Evolutionary conservation across 2,329 filamentous ascomycete species (phyloP).

Genomic region (Cercospora beticola): DNA sequence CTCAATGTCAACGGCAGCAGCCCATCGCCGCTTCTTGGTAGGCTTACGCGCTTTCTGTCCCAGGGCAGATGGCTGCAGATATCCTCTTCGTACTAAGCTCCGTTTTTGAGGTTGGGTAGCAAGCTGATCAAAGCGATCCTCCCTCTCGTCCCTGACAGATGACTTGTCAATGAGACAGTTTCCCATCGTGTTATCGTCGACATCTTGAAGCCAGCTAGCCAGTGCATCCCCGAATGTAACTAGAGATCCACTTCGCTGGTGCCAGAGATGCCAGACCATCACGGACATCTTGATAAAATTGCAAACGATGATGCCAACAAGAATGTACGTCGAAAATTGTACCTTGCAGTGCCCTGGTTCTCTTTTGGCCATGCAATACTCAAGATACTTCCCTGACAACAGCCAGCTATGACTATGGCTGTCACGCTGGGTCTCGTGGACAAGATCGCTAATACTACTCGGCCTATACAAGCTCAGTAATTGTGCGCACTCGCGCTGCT

Average conservation of each 20-base stretch:
- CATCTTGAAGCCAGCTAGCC: slow-evolving; percentile 3
- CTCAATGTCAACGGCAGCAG: not conserved
- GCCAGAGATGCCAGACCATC: slow-evolving; percentile 6
- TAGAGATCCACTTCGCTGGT: not conserved
- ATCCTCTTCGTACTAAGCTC: no score
- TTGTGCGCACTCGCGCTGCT: no score
- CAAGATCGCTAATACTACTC: not conserved
- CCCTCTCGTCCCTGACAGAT: no score
- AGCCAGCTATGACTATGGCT: not conserved
- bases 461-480: no score
- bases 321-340: slow-evolving; percentile 17
- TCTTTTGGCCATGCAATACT: slow-evolving; percentile 15
- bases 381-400: not conserved
- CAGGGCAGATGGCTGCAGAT: no score
- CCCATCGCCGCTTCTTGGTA: not conserved
- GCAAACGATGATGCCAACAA: slow-evolving; percentile 3
- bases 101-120: no score
- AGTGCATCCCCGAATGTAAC: slow-evolving; percentile 23
- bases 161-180: slow-evolving; percentile 5
- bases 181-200: slow-evolving; percentile 17
- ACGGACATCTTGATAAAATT: not conserved
- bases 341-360: slow-evolving; percentile 9
- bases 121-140: no score
- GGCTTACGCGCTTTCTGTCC: no score
- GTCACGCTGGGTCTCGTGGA: not conserved